Evolutionary conservation across 176 grass and related monocot genomes (phyloP).

Genomic region (Avena sativa): DNA sequence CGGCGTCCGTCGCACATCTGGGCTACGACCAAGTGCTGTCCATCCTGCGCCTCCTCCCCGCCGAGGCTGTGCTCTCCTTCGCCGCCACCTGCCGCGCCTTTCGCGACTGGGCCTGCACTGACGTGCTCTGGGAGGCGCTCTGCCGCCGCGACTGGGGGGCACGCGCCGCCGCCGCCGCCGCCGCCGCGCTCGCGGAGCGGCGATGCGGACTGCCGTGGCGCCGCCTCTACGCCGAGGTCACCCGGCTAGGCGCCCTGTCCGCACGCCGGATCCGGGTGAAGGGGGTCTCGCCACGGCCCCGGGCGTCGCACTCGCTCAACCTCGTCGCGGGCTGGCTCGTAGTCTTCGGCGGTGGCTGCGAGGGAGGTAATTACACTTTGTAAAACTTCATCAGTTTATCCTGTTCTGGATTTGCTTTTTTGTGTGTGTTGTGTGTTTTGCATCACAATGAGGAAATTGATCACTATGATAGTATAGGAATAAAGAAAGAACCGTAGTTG

Average conservation of each 20-base stretch:
- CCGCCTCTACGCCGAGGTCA: constrained; percentile 69
- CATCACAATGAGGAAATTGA: neutral
- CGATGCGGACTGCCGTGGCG: constrained; percentile 60
- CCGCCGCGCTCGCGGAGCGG: constrained; percentile 42
- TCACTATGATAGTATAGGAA: neutral
- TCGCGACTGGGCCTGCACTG: constrained; percentile 64
- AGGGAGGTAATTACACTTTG: constrained; percentile 70
- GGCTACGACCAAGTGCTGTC: constrained; percentile 73
- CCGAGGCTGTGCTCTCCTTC: constrained; percentile 77
- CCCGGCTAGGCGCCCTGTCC: constrained; percentile 54
- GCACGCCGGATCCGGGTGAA: constrained; percentile 53
- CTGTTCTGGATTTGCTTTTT: constrained; percentile 27
- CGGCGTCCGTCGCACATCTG: constrained; percentile 50
- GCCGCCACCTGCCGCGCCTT: constrained; percentile 73
- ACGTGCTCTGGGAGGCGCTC: constrained; percentile 84
- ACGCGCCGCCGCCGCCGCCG: constrained; percentile 30
- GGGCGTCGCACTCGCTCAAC: constrained; percentile 94
- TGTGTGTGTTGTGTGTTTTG: neutral
- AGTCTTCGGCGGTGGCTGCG: constrained; percentile 84
- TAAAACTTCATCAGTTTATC: neutral
- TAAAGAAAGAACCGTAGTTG: neutral
- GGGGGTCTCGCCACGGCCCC: constrained; percentile 60
- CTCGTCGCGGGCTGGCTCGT: constrained; percentile 83
- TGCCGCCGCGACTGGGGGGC: constrained; percentile 81
- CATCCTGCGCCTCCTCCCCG: constrained; percentile 77